Base-by-base conservation (phyloP, 768 basidiomycete genomes). In the Trametopsis cervina region DNA sequence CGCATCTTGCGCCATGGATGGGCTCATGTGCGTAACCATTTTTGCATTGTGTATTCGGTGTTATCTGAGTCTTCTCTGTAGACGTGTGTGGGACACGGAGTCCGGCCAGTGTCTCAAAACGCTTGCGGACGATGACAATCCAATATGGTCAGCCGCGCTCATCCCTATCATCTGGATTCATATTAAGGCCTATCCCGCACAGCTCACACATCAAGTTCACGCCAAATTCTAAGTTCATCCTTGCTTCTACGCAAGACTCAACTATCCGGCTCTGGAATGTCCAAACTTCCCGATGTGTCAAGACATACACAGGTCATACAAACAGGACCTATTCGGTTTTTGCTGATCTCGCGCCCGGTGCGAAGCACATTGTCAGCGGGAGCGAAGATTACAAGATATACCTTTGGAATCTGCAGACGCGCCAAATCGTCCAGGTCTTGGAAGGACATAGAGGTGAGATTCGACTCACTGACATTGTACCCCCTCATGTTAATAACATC, bases 21-120 rank as follows among this genome's bases (percentile, higher is more conserved):
- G 95, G 4, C 67, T 98, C 37, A 95, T 98, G 96, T 97, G 54
- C 66, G 85, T 68, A 6, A n/a, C n/a, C n/a, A n/a, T n/a, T n/a
- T n/a, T n/a, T n/a, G n/a, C n/a, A n/a, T n/a, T n/a, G n/a, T n/a
- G 37, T 1, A 3, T 20, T 47, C 37, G 25, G 39, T 12, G 7
- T 24, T 18, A 26, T 24, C 23, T 33, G 4, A 15, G 25, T n/a
- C 24, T 13, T n/a, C 29, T 42, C 33, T 18, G 13, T 60, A 99
- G 95, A 61, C 94, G 96, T 49, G 81, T 98, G 50, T 99, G 96
- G 96, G 95, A 99, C 60, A 84, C 90, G 0, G 83, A 93, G 47
- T 95, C 94, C 2, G 96, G 95, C 2, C 96, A 99, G 66, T 99
- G 96, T 66, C 73, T 99, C 42, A 98, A 96, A 66, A 98, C 96